A percentile compares a stretch with the other conserved stretches of the same genome.
phyloP scores from a whole-genome alignment of 306 rosid species.

The Dryas octopetala region DNA sequence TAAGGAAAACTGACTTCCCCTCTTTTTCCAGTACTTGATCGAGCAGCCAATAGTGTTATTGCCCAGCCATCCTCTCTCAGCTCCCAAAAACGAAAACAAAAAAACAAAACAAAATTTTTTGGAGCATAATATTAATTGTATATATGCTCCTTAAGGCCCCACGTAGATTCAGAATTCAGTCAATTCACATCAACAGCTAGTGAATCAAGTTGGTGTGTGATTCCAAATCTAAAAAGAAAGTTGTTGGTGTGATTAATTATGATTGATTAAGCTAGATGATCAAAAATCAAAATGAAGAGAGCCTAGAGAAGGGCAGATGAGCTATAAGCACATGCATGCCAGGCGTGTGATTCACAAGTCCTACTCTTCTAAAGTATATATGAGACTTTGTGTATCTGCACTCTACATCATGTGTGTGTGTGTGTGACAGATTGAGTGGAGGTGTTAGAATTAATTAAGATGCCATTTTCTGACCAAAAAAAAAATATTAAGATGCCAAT shows the following conservation, averaged over 20 bases:
- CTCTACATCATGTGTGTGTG: background rate
- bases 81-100: no score
- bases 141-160: background rate
- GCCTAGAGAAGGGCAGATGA: background rate
- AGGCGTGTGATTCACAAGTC: background rate
- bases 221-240: no score
- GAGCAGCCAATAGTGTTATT: background rate
- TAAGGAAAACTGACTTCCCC: background rate
- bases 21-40: background rate
- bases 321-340: background rate
- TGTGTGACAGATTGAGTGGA: slow-evolving; percentile 2
- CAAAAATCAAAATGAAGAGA: background rate
- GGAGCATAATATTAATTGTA: background rate
- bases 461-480: no score
- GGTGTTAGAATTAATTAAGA: background rate
- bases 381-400: background rate
- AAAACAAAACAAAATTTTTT: background rate
- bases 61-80: background rate
- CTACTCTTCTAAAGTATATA: background rate
- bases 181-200: slow-evolving; percentile 12
- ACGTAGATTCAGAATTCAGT: background rate
- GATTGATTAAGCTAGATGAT: background rate
- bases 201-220: slow-evolving; percentile 5
- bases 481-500: background rate
- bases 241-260: background rate